Evolutionary conservation across 495 filamentous ascomycete species (phyloP), one percentile per base, ranked within the genome.

Genomic region (Neurospora sp.): DNA sequence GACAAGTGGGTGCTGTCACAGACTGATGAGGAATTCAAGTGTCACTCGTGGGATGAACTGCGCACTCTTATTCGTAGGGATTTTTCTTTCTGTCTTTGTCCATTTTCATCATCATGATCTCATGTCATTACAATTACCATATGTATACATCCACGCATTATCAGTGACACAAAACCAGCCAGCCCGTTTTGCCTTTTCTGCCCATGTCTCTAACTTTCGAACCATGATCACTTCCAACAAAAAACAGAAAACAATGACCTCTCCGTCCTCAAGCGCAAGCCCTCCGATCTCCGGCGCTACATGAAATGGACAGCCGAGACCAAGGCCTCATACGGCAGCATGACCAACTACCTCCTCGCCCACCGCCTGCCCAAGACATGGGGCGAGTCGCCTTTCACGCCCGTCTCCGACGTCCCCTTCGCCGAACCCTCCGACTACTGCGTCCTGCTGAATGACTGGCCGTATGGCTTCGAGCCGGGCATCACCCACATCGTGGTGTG

Each of bases 401-500:
- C 84, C 4, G 78, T 77, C 59, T 89, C 87, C 18, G 74, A 82
- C 39, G 82, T 80, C n/a, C 92, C 92, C 42, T 94, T 95, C 78
- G 85, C 85, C 47, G 85, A 94, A 74, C 82, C 86, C 27, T 83
- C 84, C 68, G 93, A 97, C 83, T 94, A 88, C 81, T 89, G 86
- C 74, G 90, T 96, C 72, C 83, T 97, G 38, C 83, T 86, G 72
- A 98, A 98, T 77, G 94, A 97, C 83, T 98, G 94, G 94, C 94
- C 94, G 1, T 97, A 98, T 79, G 94, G 91, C 1, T 77, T 94
- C 37, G 86, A 78, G 0, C 83, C 88, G 7, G 91, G 89, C 40
- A 92, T 97, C 76, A 83, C 82, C n/a, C 91, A 94, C 78, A 83
- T 94, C 38, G 86, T 92, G 4, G 89, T 90, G 59, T 94, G 91